These are phyloP conservation scores for Phytomonas sp. DNA, from an alignment of 208 protist genomes.

Conservation along the genomic window DNA sequence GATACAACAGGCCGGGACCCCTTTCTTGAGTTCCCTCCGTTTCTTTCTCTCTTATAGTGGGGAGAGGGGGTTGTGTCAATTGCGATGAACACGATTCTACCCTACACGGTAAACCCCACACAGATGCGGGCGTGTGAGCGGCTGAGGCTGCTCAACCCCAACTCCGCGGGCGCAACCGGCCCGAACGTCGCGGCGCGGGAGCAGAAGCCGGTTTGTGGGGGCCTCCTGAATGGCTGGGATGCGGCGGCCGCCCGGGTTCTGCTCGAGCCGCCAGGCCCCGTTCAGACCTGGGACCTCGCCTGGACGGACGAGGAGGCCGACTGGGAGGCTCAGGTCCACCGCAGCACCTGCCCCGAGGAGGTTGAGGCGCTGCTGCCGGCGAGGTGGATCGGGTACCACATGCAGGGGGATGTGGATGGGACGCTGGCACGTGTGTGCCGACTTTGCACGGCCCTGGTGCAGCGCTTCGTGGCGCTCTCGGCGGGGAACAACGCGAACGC, in stretches of 20 bases:
- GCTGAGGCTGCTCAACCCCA: conserved; percentile 71
- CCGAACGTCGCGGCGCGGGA: conserved; percentile 54
- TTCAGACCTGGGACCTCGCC: conserved; percentile 73
- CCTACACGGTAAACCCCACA: conserved; percentile 77
- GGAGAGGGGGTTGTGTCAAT: neutral
- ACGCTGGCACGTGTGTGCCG: conserved; percentile 81
- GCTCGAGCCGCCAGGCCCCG: conserved; percentile 31
- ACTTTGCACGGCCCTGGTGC: conserved; percentile 83
- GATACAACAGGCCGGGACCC: no score
- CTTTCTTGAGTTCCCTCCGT: neutral
- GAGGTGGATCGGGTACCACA: conserved; percentile 84
- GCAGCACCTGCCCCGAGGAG: conserved; percentile 73
- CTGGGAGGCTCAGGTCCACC: conserved; percentile 69
- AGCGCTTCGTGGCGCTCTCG: conserved; percentile 72
- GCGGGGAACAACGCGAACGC: conserved; percentile 64
- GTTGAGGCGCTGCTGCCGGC: conserved; percentile 77
- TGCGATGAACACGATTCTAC: conserved; percentile 71
- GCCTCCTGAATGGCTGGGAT: conserved; percentile 80
- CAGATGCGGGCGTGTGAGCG: conserved; percentile 70
- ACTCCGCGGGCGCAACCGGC: conserved; percentile 46
- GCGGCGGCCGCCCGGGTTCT: conserved; percentile 55
- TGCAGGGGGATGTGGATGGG: conserved; percentile 76
- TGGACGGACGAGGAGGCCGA: conserved; percentile 73
- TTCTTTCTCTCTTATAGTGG: neutral
- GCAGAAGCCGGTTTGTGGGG: conserved; percentile 53